Percentiles rank a stretch among this genome's conserved stretches.
Evolutionary conservation across 139 green algal genomes (phyloP).

Genomic region (Pseudopediastrum boryanum): DNA sequence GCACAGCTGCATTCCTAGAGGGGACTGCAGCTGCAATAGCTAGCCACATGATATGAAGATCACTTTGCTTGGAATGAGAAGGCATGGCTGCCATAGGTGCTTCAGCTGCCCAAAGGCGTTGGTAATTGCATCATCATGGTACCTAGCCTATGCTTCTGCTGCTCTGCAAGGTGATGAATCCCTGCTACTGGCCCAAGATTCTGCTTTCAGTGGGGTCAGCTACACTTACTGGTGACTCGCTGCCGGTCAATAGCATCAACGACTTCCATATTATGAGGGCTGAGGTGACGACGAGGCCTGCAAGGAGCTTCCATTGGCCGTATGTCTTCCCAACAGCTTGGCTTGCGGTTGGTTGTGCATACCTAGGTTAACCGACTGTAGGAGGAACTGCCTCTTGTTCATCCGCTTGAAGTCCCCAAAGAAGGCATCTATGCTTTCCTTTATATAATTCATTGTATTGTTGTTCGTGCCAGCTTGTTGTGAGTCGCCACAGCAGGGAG

Average conservation of each 20-base stretch:
- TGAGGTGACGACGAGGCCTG: conserved; percentile 94
- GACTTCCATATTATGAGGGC: conserved; percentile 98
- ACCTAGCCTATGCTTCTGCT: too few relatives aligned
- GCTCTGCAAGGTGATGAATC: not conserved
- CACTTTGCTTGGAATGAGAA: not conserved
- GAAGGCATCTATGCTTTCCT: too few relatives aligned
- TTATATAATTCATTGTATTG: too few relatives aligned
- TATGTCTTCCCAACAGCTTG: not conserved
- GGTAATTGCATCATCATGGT: too few relatives aligned
- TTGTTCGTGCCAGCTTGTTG: too few relatives aligned
- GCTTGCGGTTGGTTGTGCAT: not conserved
- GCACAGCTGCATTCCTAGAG: too few relatives aligned
- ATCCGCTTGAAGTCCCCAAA: conserved; percentile 25
- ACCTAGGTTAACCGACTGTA: conserved; percentile 78
- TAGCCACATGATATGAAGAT: not conserved
- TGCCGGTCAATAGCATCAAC: conserved; percentile 92
- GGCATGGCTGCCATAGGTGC: not conserved
- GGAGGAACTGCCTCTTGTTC: conserved; percentile 66
- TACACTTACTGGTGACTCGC: conserved; percentile 86
- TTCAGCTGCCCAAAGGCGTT: not conserved
- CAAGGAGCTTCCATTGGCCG: not conserved
- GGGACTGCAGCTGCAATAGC: not conserved
- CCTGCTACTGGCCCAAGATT: not conserved
- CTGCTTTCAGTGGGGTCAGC: not conserved
- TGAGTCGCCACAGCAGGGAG: too few relatives aligned